Evolutionary conservation across 257 asterid genomes (phyloP), one percentile per base, ranked within the genome.

Genomic region (Solanum bulbocastanum): DNA sequence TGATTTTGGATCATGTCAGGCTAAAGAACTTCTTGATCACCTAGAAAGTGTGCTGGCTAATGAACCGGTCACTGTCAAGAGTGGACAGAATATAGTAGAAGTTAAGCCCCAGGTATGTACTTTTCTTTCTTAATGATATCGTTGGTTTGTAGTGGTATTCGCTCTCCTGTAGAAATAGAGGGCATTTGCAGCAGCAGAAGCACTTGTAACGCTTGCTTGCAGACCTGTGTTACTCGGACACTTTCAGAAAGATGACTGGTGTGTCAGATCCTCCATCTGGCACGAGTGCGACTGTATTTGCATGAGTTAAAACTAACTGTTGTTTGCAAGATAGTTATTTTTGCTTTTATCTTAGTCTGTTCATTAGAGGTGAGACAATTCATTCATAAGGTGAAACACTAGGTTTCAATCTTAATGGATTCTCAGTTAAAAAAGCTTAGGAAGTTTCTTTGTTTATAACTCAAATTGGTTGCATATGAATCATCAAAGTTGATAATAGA

Each of bases 1-100:
- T 3, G 98, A 96, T 93, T 96, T 96, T 33, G 98, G 98, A 88
- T 96, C 98, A 20, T 94, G 98, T 87, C 98, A 96, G 92, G 98
- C 98, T 49, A 96, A 96, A 88, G 98, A 96, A 83, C 96, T 96
- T 91, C 98, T 94, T 30, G 96, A 95, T 90, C 98, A 96, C 89
- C 96, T 96, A 3, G 98, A 94, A 91, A 96, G 98, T 75, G 98
- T 96, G 68, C 96, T 96, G 76, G 92, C 98, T 44, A 96, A 96
- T 85, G 98, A 96, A 76, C 98, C 98, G 5, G 98, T 96, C 35
- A 96, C 96, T 0, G 98, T 96, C 65, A 95, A 94, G 91, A 94
- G 96, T 37, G 98, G 94, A 84, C 93, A 92, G 86, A 95, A 92
- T 90, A 91, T 91, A 58, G 98, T 96, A 1, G 98, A 96, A 90